Base-by-base conservation (phyloP, 495 filamentous ascomycete species). In the Sordaria brevicollis region DNA sequence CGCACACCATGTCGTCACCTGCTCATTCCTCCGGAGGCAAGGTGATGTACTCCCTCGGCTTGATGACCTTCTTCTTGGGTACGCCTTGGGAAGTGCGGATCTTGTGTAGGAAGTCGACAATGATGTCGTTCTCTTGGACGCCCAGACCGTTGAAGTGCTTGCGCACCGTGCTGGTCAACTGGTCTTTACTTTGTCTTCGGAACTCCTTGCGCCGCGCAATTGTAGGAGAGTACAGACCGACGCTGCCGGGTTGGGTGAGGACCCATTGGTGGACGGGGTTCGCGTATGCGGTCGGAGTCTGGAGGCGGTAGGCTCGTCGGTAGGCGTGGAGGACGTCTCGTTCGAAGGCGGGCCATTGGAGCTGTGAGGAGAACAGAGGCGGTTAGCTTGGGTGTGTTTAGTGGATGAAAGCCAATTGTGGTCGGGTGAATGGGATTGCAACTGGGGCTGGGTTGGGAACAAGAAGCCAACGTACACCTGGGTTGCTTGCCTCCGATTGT, bases 91-190 rank as follows among this genome's bases (percentile, higher is more conserved):
- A 81, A 13, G 49, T 62, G 70, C 86, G 84, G 25, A 93, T 90
- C 72, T 91, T 94, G 81, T 97, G 96, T 65, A 95, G 75, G 76
- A 97, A 91, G 72, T 93, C 89, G 21, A 93, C 92, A 68, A 96
- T 91, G 36, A 93, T 90, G 74, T 97, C 94, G 72, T 89, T 93
- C 79, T 97, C 94, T 67, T 89, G 89, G 13, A 97, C 87, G 10
- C 90, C 92, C 65, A 91, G 84, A 29, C 88, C 89, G 76, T 97
- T 97, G 79, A 97, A 97, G 78, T 97, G 92, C 81, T 93, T 96
- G 70, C 94, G 83, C 31, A 95, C 92, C 10, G 90, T 85, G 69
- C 89, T 84, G n/a, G 92, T 91, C 38, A 97, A 84, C 73, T 93
- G 87, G 33, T 94, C 89, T 76, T 92, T 91, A 74, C 85, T 85